These are phyloP conservation scores for Arbutus unedo DNA, from an alignment of 148 eudicot genomes.

Conservation along the genomic window DNA sequence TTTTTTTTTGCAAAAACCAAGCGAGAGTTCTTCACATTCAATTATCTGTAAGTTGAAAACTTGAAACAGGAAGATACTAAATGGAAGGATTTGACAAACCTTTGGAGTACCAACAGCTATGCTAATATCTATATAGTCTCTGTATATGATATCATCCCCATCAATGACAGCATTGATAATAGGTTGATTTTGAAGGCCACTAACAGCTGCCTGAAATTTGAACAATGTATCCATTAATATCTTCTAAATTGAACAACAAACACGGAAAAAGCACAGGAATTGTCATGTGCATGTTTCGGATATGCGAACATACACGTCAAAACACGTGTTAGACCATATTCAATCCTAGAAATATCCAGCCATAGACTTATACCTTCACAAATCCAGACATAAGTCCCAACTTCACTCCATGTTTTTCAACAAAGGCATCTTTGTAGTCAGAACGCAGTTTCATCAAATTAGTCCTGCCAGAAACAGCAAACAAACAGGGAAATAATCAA, in stretches of 20 bases:
- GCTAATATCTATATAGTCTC: slow-evolving; percentile 91
- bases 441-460: slow-evolving; percentile 98
- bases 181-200: slow-evolving; percentile 88
- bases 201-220: slow-evolving; percentile 71
- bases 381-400: slow-evolving; percentile 97
- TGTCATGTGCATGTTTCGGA: neutral
- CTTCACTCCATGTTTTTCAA: slow-evolving; percentile 97
- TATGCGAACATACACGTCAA: neutral
- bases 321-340: neutral
- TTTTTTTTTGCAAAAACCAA: neutral
- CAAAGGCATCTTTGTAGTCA: slow-evolving; percentile 92
- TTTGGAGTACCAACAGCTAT: slow-evolving; percentile 98
- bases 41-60: neutral
- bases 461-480: slow-evolving; percentile 51
- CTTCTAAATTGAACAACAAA: slow-evolving; percentile 5
- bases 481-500: neutral
- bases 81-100: slow-evolving; percentile 38
- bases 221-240: slow-evolving; percentile 13
- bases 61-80: slow-evolving; percentile 2
- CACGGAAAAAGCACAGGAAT: neutral
- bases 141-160: slow-evolving; percentile 92
- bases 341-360: slow-evolving; percentile 3
- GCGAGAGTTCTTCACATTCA: neutral
- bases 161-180: slow-evolving; percentile 91
- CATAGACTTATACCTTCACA: slow-evolving; percentile 52